Evolutionary conservation across 2,329 filamentous ascomycete genomes (phyloP), one percentile per base, ranked within the genome.

Genomic region (Xylaria sp.): DNA sequence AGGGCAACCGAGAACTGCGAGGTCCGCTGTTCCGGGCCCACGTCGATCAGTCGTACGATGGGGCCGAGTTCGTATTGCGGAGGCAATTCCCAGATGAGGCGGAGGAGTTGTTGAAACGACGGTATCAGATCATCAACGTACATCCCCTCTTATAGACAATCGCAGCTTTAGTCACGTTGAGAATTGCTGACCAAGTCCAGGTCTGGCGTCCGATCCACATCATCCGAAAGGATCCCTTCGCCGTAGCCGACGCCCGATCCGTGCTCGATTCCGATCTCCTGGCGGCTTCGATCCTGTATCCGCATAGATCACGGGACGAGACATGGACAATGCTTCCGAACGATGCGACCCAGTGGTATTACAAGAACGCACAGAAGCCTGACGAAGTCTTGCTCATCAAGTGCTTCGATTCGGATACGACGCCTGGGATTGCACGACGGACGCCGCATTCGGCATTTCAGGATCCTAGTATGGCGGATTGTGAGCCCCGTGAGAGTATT

Each of bases 381-480:
- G 75, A 78, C 37, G 76, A 85, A 68, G 78, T 80, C 2, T 74
- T 81, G 11, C 68, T 85, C 52, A 82, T 86, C 69, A 85, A 85
- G 67, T 83, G 80, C 64, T 85, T 80, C 67, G 83, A 85, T 71
- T 80, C 77, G 3, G 77, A 79, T 66, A 68, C 70, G 42, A 75
- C 75, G 37, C 76, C 76, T 63, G 79, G 79, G n/a, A 49, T 66
- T 10, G 79, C 81, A 5, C 76, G 81, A 2, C 71, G 81, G 16
- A 77, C 80, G 16, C 79, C 81, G 37, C 83, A 85, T 66, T 78
- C 76, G 35, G 80, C 82, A 0, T 84, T 85, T 72, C 74, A 75
- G 53, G 77, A 84, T 66, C 71, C 75, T 1, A 76, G 74, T n/a
- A 76, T 76, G 19, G 74, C 73, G 50, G 68, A 72, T 3, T 72